phyloP scores from a whole-genome alignment of 768 basidiomycete genomes.

The Sistotremastrum suecicum region DNA sequence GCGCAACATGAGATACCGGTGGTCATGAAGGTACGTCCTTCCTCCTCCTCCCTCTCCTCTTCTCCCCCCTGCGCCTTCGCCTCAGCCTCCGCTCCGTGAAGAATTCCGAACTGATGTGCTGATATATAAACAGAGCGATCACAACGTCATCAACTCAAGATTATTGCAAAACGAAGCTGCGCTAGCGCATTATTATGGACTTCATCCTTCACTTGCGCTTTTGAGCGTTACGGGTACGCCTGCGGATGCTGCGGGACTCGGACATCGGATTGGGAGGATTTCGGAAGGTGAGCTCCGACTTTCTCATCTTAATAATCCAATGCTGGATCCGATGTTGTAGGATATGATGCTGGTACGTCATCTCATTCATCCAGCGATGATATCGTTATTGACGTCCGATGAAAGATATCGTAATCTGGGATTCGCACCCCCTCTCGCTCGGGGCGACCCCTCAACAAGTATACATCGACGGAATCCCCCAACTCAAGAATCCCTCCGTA shows the following conservation, averaged over 20 bases:
- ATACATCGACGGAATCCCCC: slow-evolving; percentile 31
- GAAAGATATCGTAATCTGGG: slow-evolving; percentile 19
- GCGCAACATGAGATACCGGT: slow-evolving; percentile 53
- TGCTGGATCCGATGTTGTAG: neutral
- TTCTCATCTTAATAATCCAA: neutral
- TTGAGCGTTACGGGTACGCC: slow-evolving; percentile 23
- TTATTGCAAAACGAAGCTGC: slow-evolving; percentile 25
- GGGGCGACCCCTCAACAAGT: slow-evolving; percentile 30
- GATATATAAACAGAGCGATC: neutral
- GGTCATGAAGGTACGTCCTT: slow-evolving; percentile 49
- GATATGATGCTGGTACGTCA: slow-evolving; percentile 23
- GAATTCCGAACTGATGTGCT: neutral
- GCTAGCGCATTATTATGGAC: slow-evolving; percentile 23
- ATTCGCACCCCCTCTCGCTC: slow-evolving; percentile 23
- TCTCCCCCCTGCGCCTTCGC: slow-evolving; percentile 11
- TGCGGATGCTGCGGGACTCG: slow-evolving; percentile 23
- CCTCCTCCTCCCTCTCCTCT: neutral
- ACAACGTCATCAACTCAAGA: slow-evolving; percentile 15
- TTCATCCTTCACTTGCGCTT: slow-evolving; percentile 19
- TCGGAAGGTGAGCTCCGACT: slow-evolving; percentile 4
- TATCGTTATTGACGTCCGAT: neutral
- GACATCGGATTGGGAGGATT: slow-evolving; percentile 26
- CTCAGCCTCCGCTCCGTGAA: no score
- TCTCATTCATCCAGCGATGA: neutral
- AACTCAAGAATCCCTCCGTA: slow-evolving; percentile 10